Conservation (phyloP, 1,284 basidiomycete genomes). For the Ganoderma boninense region DNA sequence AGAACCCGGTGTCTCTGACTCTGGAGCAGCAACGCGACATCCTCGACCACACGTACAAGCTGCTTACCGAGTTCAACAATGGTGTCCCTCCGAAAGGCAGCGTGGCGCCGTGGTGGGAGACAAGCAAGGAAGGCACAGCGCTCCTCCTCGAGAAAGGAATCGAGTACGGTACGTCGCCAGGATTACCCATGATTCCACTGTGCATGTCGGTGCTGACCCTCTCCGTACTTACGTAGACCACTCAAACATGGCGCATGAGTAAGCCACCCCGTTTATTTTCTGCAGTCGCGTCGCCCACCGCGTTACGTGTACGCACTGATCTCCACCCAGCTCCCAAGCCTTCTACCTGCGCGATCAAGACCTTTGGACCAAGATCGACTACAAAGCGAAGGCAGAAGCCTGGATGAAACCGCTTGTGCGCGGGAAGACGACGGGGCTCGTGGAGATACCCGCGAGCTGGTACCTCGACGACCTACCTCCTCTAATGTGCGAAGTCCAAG, state of each 20-base stretch:
- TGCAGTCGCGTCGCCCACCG: neutral
- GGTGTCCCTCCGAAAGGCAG: slow-evolving; percentile 72
- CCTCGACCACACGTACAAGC: slow-evolving; percentile 70
- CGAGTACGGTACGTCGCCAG: slow-evolving; percentile 65
- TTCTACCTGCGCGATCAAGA: slow-evolving; percentile 78
- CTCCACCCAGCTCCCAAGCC: slow-evolving; percentile 62
- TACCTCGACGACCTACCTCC: slow-evolving; percentile 76
- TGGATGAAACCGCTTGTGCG: slow-evolving; percentile 82
- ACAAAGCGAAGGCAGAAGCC: slow-evolving; percentile 60
- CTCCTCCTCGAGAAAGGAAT: slow-evolving; percentile 79
- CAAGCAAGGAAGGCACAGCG: slow-evolving; percentile 72
- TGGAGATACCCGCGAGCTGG: slow-evolving; percentile 82
- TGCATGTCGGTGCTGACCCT: neutral
- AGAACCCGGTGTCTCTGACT: slow-evolving; percentile 73
- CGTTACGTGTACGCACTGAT: neutral
- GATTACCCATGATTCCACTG: neutral
- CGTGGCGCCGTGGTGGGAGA: slow-evolving; percentile 86
- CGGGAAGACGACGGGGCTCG: slow-evolving; percentile 73
- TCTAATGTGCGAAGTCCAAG: slow-evolving; percentile 56
- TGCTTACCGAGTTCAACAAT: slow-evolving; percentile 75
- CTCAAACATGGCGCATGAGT: slow-evolving; percentile 73
- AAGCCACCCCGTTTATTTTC: slow-evolving; percentile 29
- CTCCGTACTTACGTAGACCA: slow-evolving; percentile 53
- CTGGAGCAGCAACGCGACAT: slow-evolving; percentile 78
- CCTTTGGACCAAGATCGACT: slow-evolving; percentile 80